A percentile compares a stretch with the other conserved stretches of the same genome.
Conservation (phyloP, 2,329 filamentous ascomycete species). For the Dactylellina drechsleri region DNA sequence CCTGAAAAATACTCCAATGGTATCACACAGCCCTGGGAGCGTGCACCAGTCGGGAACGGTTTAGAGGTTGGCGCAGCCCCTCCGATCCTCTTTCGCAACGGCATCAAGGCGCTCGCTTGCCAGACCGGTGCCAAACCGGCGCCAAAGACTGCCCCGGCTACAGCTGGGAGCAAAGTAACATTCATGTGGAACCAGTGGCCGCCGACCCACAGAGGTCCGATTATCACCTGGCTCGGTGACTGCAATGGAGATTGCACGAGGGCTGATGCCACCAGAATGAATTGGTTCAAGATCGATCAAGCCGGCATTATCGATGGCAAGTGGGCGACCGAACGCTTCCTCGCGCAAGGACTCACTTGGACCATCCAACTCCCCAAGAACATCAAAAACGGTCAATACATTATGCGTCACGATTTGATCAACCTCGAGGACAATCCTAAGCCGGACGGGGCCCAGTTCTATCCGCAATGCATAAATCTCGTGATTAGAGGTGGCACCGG, state of each 20-base stretch:
- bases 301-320: constrained; percentile 61
- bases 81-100: constrained; percentile 2
- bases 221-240: constrained; percentile 65
- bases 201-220: constrained; percentile 64
- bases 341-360: constrained; percentile 66
- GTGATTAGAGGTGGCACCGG: constrained; percentile 62
- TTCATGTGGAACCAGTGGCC: constrained; percentile 67
- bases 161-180: constrained; percentile 64
- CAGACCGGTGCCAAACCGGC: constrained; percentile 63
- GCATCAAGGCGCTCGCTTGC: constrained; percentile 62
- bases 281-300: constrained; percentile 61
- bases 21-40: not conserved
- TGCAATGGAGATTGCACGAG: constrained; percentile 62
- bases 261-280: constrained; percentile 63
- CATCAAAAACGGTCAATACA: constrained; percentile 63
- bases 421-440: constrained; percentile 52
- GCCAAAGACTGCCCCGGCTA: constrained; percentile 62
- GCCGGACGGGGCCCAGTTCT: constrained; percentile 65
- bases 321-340: constrained; percentile 64
- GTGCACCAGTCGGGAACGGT: not conserved
- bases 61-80: not conserved
- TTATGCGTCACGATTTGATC: constrained; percentile 67
- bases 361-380: constrained; percentile 61
- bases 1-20: not conserved
- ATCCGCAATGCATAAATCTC: constrained; percentile 67